A percentile compares a stretch with the other conserved stretches of the same genome.
Evolutionary conservation across 2,329 filamentous ascomycete species (phyloP).

Genomic region (Berkeleyomyces basicola): DNA sequence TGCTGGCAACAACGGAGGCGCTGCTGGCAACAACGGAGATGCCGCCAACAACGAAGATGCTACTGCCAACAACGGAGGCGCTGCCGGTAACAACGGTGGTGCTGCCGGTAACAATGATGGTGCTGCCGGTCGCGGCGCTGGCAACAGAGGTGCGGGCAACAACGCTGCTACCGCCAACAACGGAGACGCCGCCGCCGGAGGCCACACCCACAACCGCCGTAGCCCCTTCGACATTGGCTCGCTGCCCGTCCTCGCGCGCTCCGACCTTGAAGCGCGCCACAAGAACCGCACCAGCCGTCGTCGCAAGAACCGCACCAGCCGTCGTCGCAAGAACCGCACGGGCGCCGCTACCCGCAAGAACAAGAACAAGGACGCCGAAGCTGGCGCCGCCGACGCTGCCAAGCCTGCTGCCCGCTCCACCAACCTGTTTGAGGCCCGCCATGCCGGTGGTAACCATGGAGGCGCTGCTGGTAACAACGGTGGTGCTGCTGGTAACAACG

Average conservation of each 20-base stretch:
- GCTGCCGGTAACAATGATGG: not conserved
- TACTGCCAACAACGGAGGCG: too few species aligned
- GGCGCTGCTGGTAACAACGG: not conserved
- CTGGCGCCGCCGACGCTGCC: not conserved
- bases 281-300: not conserved
- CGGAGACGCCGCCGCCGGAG: too few species aligned
- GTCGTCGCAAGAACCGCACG: not conserved
- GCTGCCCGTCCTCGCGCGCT: not conserved
- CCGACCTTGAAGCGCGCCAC: conserved; percentile 3
- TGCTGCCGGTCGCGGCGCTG: not conserved
- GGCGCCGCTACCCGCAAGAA: conserved; percentile 4
- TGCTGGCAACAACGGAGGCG: not conserved
- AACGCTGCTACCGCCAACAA: not conserved
- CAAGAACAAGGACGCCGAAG: not conserved
- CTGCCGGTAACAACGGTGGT: not conserved
- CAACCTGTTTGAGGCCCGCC: not conserved
- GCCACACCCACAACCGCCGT: too few species aligned
- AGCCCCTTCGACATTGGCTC: not conserved
- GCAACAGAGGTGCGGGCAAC: not conserved
- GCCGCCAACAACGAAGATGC: too few species aligned
- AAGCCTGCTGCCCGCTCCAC: not conserved
- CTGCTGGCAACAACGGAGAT: too few species aligned
- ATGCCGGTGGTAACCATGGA: not conserved
- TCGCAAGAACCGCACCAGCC: not conserved
- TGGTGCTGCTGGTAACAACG: not conserved